These are phyloP conservation scores for Fomitopsis pinicola DNA, from an alignment of 1,284 basidiomycete species.

Conservation along the genomic window DNA sequence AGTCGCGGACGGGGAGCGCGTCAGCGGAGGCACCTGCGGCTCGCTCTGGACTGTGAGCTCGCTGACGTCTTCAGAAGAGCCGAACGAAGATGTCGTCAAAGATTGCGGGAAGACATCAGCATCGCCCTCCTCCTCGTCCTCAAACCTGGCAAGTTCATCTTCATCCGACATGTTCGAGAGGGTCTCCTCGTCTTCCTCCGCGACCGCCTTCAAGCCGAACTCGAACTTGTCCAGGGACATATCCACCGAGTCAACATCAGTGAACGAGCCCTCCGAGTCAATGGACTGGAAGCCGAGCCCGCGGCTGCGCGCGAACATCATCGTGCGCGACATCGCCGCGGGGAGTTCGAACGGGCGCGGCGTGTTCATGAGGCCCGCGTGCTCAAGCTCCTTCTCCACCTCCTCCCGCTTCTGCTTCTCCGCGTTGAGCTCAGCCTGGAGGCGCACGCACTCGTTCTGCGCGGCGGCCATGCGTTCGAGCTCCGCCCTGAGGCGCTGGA, in stretches of 20 bases:
- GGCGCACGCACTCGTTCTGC: conserved; percentile 30
- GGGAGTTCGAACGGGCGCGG: conserved; percentile 35
- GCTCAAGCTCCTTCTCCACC: conserved; percentile 41
- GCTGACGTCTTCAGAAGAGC: conserved; percentile 47
- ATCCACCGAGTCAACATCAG: conserved; percentile 60
- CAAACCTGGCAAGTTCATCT: conserved; percentile 57
- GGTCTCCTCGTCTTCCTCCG: conserved; percentile 44
- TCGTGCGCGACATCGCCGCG: conserved; percentile 19
- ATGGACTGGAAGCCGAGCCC: conserved; percentile 56
- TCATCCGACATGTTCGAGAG: conserved; percentile 35
- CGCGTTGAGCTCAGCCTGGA: conserved; percentile 31
- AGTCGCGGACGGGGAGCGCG: conserved; percentile 25
- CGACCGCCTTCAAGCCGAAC: conserved; percentile 50
- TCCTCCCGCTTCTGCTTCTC: conserved; percentile 36
- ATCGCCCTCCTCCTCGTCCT: conserved; percentile 63
- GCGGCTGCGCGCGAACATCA: conserved; percentile 25
- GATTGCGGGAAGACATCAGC: conserved; percentile 35
- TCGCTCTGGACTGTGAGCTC: conserved; percentile 26
- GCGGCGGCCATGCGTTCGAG: conserved; percentile 26
- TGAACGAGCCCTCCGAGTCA: conserved; percentile 57
- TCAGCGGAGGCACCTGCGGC: conserved; percentile 15
- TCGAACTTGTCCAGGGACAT: conserved; percentile 32
- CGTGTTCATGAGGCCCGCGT: conserved; percentile 37
- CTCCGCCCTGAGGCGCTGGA: conserved; percentile 27
- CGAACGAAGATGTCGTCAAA: conserved; percentile 44